Base-by-base conservation (phyloP, 768 basidiomycete genomes). In the Hemileccinum impolitum region DNA sequence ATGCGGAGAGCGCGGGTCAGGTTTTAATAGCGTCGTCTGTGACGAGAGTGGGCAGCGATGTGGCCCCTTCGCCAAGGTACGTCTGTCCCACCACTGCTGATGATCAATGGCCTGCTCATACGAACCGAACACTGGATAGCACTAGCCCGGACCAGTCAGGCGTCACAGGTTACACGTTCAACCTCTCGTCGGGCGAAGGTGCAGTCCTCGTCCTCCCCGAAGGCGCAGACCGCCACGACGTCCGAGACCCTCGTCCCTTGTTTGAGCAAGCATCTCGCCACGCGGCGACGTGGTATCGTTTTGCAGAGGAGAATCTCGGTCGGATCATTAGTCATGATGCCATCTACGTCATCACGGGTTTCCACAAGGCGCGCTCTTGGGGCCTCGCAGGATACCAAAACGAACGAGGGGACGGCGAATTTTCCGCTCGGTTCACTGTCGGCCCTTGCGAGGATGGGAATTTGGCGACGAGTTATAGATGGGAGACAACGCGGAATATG, bases 191-290 rank as follows among this genome's bases (percentile, higher is more conserved):
- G 0, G 41, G 13, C 28, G 66, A 68, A 53, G 70, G 68, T 2
- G 67, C 69, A 4, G 44, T 70, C 8, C 57, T 72, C 9, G 42
- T 66, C 18, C 62, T 73, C 35, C 70, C 72, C 0, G 61, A 70
- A 30, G 72, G 69, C 6, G 65, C 68, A 1, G 53, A 51, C 15
- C 38, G 56, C 43, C 55, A 60, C 15, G 62, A 66, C 21, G 52
- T 68, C 19, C 57, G 57, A 14, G 59, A 72, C 14, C 42, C 49
- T 12, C 39, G n/a, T 3, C 51, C 45, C 2, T 67, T 72, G 34
- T 53, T 57, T 6, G 55, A 61, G 13, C 63, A 63, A 36, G 67
- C 67, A 1, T 47, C 48, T 28, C 34, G 50, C 25, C 41, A 71
- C 46, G 69, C 62, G 0, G 47, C 45, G 13, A 45, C 54, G 6